Evolutionary conservation across 2,329 filamentous ascomycete species (phyloP).

Genomic region (Mycosphaerella arachidis): DNA sequence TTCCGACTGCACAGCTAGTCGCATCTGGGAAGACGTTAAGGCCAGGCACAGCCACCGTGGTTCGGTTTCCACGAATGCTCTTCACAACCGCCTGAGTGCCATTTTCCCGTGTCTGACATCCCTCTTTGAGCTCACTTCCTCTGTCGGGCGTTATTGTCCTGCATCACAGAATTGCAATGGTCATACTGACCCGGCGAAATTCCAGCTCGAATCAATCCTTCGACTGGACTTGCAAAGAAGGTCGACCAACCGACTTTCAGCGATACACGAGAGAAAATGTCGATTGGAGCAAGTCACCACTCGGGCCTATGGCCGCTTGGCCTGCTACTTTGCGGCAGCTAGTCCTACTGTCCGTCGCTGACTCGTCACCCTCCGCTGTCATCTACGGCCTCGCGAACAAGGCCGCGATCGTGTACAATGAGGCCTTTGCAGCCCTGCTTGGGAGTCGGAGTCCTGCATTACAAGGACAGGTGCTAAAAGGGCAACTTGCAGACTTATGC

Average conservation of each 20-base stretch:
- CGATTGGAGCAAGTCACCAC: constrained; percentile 14
- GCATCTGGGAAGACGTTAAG: neutral
- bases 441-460: constrained; percentile 13
- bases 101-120: neutral
- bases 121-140: neutral
- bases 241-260: constrained; percentile 13
- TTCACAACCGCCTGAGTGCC: neutral
- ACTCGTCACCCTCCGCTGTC: constrained; percentile 14
- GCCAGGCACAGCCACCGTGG: neutral
- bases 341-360: constrained; percentile 13
- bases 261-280: constrained; percentile 16
- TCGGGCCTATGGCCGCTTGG: constrained; percentile 17
- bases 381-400: constrained; percentile 9
- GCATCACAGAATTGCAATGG: constrained; percentile 2
- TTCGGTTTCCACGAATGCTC: neutral
- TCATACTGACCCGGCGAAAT: constrained; percentile 7
- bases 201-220: constrained; percentile 11
- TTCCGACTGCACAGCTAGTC: too few species aligned
- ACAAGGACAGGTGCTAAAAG: constrained; percentile 12
- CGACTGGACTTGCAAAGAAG: constrained; percentile 16
- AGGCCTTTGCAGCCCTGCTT: constrained; percentile 17
- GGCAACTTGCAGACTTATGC: constrained; percentile 12
- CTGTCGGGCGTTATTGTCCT: neutral
- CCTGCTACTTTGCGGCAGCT: constrained; percentile 13
- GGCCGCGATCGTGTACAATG: constrained; percentile 22